phyloP scores from a whole-genome alignment of 108 stramenopile species.

The Nitzschia sp. region DNA sequence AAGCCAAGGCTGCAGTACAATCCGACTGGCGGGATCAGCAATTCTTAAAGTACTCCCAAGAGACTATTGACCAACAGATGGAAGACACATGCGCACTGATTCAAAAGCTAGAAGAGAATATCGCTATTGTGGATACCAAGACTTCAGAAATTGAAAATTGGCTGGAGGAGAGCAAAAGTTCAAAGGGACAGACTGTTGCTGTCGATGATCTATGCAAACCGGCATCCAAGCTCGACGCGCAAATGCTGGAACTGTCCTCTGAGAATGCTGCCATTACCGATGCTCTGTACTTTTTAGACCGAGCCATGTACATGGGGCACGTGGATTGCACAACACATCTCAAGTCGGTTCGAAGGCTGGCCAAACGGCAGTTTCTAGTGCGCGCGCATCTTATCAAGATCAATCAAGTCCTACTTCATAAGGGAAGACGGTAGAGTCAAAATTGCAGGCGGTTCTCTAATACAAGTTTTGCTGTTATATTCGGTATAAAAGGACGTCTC shows the following conservation, averaged over 20 bases:
- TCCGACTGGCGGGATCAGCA: slow-evolving; percentile 62
- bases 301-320: slow-evolving; percentile 61
- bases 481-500: not conserved
- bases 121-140: slow-evolving; percentile 46
- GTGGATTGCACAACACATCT: slow-evolving; percentile 72
- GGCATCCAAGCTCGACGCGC: slow-evolving; percentile 50
- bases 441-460: no score
- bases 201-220: slow-evolving; percentile 58
- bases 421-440: not conserved
- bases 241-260: slow-evolving; percentile 75
- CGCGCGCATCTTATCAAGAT: slow-evolving; percentile 68
- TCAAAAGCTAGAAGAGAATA: slow-evolving; percentile 36
- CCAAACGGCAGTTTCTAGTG: slow-evolving; percentile 81
- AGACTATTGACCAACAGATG: slow-evolving; percentile 44
- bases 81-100: slow-evolving; percentile 45
- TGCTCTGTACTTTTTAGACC: slow-evolving; percentile 83
- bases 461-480: not conserved
- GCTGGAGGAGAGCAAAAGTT: slow-evolving; percentile 42
- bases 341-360: slow-evolving; percentile 75
- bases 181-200: slow-evolving; percentile 16
- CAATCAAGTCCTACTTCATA: slow-evolving; percentile 32
- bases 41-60: slow-evolving; percentile 28
- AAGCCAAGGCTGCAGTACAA: slow-evolving; percentile 40
- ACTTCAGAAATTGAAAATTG: slow-evolving; percentile 53
- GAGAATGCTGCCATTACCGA: slow-evolving; percentile 79